Percentiles rank a stretch among this genome's conserved stretches.
These are phyloP conservation scores for Pichia sp. DNA, from an alignment of 1,139 yeast genomes.

Conservation along the genomic window DNA sequence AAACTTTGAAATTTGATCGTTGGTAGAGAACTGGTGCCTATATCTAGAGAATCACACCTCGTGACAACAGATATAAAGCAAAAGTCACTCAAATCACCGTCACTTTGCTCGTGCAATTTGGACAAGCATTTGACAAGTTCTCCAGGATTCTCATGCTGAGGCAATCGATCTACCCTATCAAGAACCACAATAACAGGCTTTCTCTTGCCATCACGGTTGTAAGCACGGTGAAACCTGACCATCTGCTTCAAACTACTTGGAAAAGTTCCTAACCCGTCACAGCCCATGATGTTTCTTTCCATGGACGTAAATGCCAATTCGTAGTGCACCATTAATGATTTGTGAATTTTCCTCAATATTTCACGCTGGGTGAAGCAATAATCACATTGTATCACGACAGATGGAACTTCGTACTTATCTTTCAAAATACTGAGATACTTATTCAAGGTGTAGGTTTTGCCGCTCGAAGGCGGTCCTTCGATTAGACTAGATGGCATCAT, in stretches of 20 bases:
- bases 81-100: constrained; percentile 15
- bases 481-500: constrained; percentile 24
- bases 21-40: constrained; percentile 26
- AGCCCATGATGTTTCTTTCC: constrained; percentile 15
- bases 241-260: constrained; percentile 25
- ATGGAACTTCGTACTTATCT: constrained; percentile 5
- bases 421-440: constrained; percentile 17
- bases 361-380: constrained; percentile 22
- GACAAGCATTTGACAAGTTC: constrained; percentile 25
- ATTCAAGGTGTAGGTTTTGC: constrained; percentile 27
- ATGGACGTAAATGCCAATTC: constrained; percentile 11
- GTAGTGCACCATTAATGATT: constrained; percentile 14
- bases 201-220: neutral
- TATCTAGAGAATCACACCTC: constrained; percentile 25
- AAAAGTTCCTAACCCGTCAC: constrained; percentile 25
- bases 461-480: constrained; percentile 31
- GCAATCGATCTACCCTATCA: constrained; percentile 26
- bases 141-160: constrained; percentile 22
- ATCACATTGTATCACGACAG: constrained; percentile 26
- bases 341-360: constrained; percentile 23
- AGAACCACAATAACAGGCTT: constrained; percentile 26
- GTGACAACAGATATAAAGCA: constrained; percentile 26
- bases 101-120: constrained; percentile 27
- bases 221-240: neutral
- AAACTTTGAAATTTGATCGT: constrained; percentile 24